Evolutionary conservation across 345 rosid genomes (phyloP), one percentile per base, ranked within the genome.

Genomic region (Dovyalis caffra): DNA sequence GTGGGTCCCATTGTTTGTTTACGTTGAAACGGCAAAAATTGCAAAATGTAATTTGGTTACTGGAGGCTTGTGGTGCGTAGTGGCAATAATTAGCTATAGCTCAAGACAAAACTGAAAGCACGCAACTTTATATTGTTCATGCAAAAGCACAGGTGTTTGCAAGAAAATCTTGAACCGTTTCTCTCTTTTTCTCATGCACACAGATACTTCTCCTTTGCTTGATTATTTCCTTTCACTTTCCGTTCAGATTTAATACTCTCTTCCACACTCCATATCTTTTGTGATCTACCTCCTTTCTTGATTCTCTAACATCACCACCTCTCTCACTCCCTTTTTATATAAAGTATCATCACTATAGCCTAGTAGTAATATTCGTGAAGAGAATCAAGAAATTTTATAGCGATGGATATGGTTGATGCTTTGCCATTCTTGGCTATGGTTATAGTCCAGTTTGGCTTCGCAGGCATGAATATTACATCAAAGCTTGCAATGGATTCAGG

Each of bases 401-500:
- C 31, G 79, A 83, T 75, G 74, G 78, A 74, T 70, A 34, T 43
- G 71, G 75, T 78, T 29, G 92, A 87, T 71, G 3, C 85, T 57
- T 21, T 91, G 74, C 94, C 98, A 8, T 88, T 87, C 69, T 66
- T 91, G 83, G 91, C 89, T 40, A 95, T 93, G 95, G 92, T 90
- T 20, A 37, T 85, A 20, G 90, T 91, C 47, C 98, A 93, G 76
- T 10, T 89, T 10, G 97, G 93, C 31, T 93, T 69, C 64, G 94
- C 98, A 7, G 97, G 92, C n/a, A 87, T 95, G 99, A 91, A 86
- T 78, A 86, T 95, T 37, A 86, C 87, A 7, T 90, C 98, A 28
- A 95, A 95, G 82, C 83, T 95, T 73, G 99, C 98, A 58, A 80
- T 95, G 94, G 95, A 95, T 43, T 62, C 91, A 20, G 97, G 98